Base-by-base conservation (phyloP, 2,329 filamentous ascomycete genomes). In the Bertia moriformis region DNA sequence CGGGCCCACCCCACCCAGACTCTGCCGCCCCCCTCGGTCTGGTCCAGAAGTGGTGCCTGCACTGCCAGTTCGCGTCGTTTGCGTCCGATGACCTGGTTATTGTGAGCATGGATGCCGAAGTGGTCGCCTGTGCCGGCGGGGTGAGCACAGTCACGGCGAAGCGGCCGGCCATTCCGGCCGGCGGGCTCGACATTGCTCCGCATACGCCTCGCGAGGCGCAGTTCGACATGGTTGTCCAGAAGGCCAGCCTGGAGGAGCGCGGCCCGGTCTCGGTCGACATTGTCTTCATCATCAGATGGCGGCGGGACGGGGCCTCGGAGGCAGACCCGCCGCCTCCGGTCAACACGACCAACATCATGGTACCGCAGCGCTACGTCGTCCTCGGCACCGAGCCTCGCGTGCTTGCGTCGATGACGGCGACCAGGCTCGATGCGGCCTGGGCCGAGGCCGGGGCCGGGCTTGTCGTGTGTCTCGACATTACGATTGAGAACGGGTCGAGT, bases 401-500 rank as follows among this genome's bases (percentile, higher is more conserved):
- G 2, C 72, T 95, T 3, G 74, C 73, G 0, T 64, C 67, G 1
- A 65, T 71, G 2, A 45, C 54, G 46, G 42, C 53, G 46, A 13
- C 36, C 47, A n/a, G n/a, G n/a, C n/a, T n/a, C n/a, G n/a, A n/a
- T n/a, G n/a, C n/a, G n/a, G n/a, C n/a, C n/a, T n/a, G n/a, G n/a
- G n/a, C n/a, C n/a, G n/a, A 27, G 39, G 65, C 66, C 40, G 62
- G 27, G 42, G 2, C 38, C 44, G 10, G 22, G 7, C 50, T 72
- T 5, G 45, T 71, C 35, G 59, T 64, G 41, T n/a, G n/a, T n/a
- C 54, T 77, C 13, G 60, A 68, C 32, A 54, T 74, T 53, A 85
- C 77, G 3, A 76, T 98, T 41, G 91, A 98, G 60, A 98, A 98
- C 54, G 83, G 88, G 0, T 95, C 89, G 0, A 82, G 78, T 55